Evolutionary conservation across 306 rosid genomes (phyloP), one percentile per base, ranked within the genome.

Genomic region (Oemleria cerasiformis): DNA sequence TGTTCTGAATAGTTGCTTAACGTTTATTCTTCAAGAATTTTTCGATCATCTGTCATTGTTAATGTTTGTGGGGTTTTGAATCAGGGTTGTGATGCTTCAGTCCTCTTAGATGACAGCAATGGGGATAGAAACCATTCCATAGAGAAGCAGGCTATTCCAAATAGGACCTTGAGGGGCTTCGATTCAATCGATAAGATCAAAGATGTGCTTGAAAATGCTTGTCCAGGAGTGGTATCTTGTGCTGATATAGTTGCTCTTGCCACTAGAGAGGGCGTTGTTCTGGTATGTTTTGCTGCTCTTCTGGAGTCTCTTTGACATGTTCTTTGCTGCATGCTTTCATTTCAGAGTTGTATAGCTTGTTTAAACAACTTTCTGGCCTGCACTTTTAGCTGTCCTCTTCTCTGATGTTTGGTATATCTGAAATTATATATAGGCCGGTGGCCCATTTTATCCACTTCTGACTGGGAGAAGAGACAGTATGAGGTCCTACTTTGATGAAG

Each of bases 121-220:
- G 83, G 82, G 43, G 70, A 79, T 38, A 34, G 16, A 43, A 87
- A 75, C 79, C 63, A 45, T 47, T 72, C 96, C 0, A 63, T 63
- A 66, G 96, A 92, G 84, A 92, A 76, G 85, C 83, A 84, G 66
- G 96, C 98, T n/a, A 48, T 81, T n/a, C 98, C 98, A 3, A 92
- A 92, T 72, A 84, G 16, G 70, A 77, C 78, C 63, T 44, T 83
- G 67, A 83, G 17, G 78, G 84, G 84, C 19, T 83, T 83, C 20
- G 73, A 73, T 3, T n/a, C 40, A 40, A 72, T 84, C 3, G 82
- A 80, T 50, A 12, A 0, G 63, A 80, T 84, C 14, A 84, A 84
- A 73, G 87, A 74, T 67, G 83, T 67, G 65, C 60, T 84, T 4
- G 87, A 84, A 77, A 70, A 50, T n/a, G 76, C 67, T 39, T 84